Base-by-base conservation (phyloP, 2,329 filamentous ascomycete genomes). In the Geosmithia flava region DNA sequence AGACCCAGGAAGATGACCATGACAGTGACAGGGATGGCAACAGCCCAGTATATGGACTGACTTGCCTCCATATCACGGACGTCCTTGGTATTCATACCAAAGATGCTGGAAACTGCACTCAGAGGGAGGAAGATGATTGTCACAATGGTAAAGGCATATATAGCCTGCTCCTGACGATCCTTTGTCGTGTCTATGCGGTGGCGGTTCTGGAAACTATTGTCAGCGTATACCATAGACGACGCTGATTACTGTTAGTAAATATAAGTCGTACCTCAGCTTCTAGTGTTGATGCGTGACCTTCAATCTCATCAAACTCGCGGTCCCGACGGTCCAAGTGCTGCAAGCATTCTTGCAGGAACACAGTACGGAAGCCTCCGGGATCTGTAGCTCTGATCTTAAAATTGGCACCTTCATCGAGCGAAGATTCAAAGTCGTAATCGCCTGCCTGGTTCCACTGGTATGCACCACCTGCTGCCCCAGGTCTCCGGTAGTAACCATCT, bases 1-100 rank as follows among this genome's bases (percentile, higher is more conserved):
- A 37, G 33, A 11, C 33, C 33, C 6, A 47, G 45, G 3, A 74
- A 63, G 23, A 72, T 62, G 2, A 62, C 48, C 0, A 67, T 46
- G 2, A 29, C 20, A 0, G 72, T 75, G 3, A 75, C 59, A 1
- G 71, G 71, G 11, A 76, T 48, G 2, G 72, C 69, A 0, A 67
- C 62, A 2, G 62, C 65, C 73, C 73, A 77, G 57, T 72, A 77
- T 3, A 68, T 54, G 67, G 70, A 71, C 57, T 75, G 71, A 3
- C 61, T 60, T 8, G 59, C 57, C n/a, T 68, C 60, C 65, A 74
- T 71, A 52, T 75, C 66, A 23, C 71, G 66, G 4, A 76, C 61
- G 53, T 75, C 73, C 45, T 58, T 60, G 3, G 71, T 72, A 55
- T 76, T 75, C 70, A 76, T 76, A 48, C 73, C 72, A 52, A 76